Evolutionary conservation across 1,284 basidiomycete genomes (phyloP).

Genomic region (Bondarzewia mesenterica): DNA sequence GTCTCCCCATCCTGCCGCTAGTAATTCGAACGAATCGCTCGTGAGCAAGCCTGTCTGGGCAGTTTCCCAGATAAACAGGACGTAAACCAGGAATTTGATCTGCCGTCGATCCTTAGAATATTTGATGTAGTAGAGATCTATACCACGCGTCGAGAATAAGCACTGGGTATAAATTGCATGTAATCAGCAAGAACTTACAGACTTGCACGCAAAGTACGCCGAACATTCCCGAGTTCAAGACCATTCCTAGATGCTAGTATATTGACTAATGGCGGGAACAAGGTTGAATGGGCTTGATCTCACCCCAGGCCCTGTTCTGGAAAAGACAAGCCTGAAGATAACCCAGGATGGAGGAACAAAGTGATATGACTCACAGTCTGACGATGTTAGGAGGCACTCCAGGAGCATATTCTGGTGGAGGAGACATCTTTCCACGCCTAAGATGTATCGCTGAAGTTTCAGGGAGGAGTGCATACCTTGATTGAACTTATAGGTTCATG

Average conservation of each 20-base stretch:
- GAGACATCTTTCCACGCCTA: too few species aligned
- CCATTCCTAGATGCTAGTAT: slow-evolving; percentile 3
- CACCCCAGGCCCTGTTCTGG: neutral
- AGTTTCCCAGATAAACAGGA: slow-evolving; percentile 16
- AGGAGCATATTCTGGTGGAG: neutral
- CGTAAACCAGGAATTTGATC: slow-evolving; percentile 15
- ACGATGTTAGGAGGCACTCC: neutral
- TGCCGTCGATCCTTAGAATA: slow-evolving; percentile 16
- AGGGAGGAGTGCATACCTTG: too few species aligned
- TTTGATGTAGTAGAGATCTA: slow-evolving; percentile 19
- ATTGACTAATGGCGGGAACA: too few species aligned
- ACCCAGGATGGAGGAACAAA: neutral
- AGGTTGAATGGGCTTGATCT: neutral
- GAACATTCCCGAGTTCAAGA: slow-evolving; percentile 7
- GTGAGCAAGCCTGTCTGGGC: slow-evolving; percentile 17
- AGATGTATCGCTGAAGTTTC: too few species aligned
- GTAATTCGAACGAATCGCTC: slow-evolving; percentile 16
- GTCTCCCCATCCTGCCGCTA: slow-evolving; percentile 21
- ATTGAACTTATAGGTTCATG: too few species aligned
- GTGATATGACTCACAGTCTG: neutral
- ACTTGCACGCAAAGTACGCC: slow-evolving; percentile 9
- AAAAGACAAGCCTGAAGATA: neutral
- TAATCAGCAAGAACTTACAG: slow-evolving; percentile 1
- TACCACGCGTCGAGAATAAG: neutral
- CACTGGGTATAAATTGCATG: neutral